Conservation (phyloP, 495 filamentous ascomycete genomes). For the Astrocystis sublimbata region DNA sequence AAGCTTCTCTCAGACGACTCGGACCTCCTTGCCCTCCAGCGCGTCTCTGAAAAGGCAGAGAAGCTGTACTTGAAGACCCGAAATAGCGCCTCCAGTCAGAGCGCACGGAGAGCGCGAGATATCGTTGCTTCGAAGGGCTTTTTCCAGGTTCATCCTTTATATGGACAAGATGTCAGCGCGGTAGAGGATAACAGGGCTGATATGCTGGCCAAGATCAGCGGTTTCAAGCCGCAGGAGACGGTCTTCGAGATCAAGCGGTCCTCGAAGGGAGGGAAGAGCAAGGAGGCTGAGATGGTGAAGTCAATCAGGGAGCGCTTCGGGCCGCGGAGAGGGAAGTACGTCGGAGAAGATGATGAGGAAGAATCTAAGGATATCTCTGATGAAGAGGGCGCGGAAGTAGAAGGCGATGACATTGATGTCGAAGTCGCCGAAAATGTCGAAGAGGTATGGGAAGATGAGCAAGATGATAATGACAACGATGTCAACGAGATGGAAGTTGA, state of each 20-base stretch:
- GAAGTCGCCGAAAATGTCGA: conserved; percentile 51
- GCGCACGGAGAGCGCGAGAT: conserved; percentile 79
- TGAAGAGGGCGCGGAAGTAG: conserved; percentile 31
- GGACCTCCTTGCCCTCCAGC: conserved; percentile 69
- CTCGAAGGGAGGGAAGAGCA: conserved; percentile 59
- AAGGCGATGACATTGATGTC: conserved; percentile 40
- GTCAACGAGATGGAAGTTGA: conserved; percentile 61
- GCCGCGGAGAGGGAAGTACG: conserved; percentile 39
- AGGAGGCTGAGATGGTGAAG: conserved; percentile 79
- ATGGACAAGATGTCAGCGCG: conserved; percentile 63
- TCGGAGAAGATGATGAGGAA: conserved; percentile 40
- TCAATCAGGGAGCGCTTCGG: conserved; percentile 62
- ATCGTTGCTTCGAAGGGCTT: conserved; percentile 67
- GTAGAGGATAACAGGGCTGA: conserved; percentile 71
- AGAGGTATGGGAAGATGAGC: conserved; percentile 22
- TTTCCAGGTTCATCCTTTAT: conserved; percentile 71
- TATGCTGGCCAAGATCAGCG: conserved; percentile 83
- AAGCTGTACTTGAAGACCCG: conserved; percentile 88
- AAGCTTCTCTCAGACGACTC: conserved; percentile 71
- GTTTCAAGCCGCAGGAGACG: conserved; percentile 86
- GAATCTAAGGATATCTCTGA: conserved; percentile 30
- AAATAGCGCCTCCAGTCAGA: conserved; percentile 83
- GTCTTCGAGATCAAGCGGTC: conserved; percentile 88
- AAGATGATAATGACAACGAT: conserved; percentile 23
- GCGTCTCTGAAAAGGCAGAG: conserved; percentile 83